Evolutionary conservation across 768 basidiomycete genomes (phyloP).

Genomic region (Mycena amicta): DNA sequence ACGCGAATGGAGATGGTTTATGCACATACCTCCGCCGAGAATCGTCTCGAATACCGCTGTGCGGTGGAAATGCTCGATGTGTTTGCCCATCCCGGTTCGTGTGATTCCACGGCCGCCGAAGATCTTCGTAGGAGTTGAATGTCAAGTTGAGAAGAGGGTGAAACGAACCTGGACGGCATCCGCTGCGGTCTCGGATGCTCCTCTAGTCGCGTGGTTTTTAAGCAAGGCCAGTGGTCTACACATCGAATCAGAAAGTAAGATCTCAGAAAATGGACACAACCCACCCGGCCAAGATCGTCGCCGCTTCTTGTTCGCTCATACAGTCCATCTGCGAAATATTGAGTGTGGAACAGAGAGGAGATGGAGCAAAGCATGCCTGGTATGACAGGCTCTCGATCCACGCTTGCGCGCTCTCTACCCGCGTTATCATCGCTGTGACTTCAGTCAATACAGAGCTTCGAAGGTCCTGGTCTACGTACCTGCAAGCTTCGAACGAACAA

Average conservation of each 20-base stretch:
- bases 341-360: neutral
- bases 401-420: slow-evolving; percentile 77
- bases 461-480: slow-evolving; percentile 9
- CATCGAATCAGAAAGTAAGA: neutral
- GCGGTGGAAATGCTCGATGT: slow-evolving; percentile 52
- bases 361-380: slow-evolving; percentile 63
- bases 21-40: slow-evolving; percentile 25
- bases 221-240: neutral
- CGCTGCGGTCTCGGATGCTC: slow-evolving; percentile 26
- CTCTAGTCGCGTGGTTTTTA: neutral
- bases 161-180: slow-evolving; percentile 63
- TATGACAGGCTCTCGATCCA: slow-evolving; percentile 37
- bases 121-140: neutral
- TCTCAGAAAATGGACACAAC: neutral
- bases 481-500: slow-evolving; percentile 77
- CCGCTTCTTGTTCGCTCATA: slow-evolving; percentile 81
- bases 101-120: slow-evolving; percentile 89
- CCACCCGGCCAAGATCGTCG: slow-evolving; percentile 25
- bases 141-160: no score
- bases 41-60: slow-evolving; percentile 37
- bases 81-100: slow-evolving; percentile 66
- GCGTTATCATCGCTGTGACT: slow-evolving; percentile 64
- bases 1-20: no score
- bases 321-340: slow-evolving; percentile 78
- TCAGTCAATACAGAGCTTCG: no score